These are phyloP conservation scores for Phaffia australis DNA, from an alignment of 768 basidiomycete genomes.

Conservation along the genomic window DNA sequence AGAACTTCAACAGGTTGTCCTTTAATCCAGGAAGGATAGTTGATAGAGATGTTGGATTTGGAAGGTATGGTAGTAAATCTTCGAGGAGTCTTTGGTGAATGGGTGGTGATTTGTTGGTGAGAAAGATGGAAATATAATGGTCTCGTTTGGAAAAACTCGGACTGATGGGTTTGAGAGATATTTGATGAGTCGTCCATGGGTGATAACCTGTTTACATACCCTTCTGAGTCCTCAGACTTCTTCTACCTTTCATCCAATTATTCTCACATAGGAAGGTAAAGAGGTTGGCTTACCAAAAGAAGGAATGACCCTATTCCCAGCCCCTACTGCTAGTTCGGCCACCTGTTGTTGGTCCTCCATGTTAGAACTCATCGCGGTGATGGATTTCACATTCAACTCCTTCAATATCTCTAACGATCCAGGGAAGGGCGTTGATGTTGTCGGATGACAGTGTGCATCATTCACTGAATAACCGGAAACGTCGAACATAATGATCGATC, in stretches of 20 bases:
- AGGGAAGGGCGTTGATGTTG: neutral
- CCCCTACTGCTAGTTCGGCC: neutral
- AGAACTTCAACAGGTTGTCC: conserved; percentile 50
- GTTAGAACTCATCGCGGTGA: neutral
- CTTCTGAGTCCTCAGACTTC: neutral
- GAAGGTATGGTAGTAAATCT: conserved; percentile 53
- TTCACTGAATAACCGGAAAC: neutral
- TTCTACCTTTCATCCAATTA: too few relatives aligned
- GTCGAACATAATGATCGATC: too few relatives aligned
- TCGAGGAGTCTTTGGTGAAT: conserved; percentile 44
- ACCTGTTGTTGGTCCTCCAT: conserved; percentile 10
- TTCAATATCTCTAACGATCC: neutral
- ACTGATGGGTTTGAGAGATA: conserved; percentile 43
- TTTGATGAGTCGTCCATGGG: conserved; percentile 82
- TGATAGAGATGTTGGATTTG: conserved; percentile 56
- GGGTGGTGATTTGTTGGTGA: conserved; percentile 35
- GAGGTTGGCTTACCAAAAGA: conserved; percentile 9
- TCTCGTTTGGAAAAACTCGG: conserved; percentile 46
- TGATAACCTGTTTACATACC: conserved; percentile 57
- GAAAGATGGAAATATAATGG: conserved; percentile 67
- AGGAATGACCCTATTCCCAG: neutral
- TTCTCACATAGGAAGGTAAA: too few relatives aligned
- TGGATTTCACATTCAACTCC: neutral
- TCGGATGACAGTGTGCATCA: conserved; percentile 16
- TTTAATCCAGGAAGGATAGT: conserved; percentile 55